phyloP scores from a whole-genome alignment of 176 grass and related monocot genomes.

The Aegilops umbellulata region DNA sequence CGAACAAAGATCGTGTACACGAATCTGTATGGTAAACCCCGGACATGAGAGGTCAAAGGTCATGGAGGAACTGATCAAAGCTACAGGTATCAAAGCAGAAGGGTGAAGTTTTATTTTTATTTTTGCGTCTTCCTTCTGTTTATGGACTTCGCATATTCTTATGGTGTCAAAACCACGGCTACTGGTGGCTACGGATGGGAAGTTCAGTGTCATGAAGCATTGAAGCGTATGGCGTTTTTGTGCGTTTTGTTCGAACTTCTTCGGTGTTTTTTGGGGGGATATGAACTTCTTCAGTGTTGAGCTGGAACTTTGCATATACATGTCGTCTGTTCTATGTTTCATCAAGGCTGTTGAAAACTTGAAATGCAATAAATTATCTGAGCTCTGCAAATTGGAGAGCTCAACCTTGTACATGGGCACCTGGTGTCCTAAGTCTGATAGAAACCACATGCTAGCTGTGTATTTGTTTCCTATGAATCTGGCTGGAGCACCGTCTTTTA shows the following conservation, averaged over 20 bases:
- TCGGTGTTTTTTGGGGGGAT: neutral
- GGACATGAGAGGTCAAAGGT: slow-evolving; percentile 16
- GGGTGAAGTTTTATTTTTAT: neutral
- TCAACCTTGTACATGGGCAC: neutral
- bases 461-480: neutral
- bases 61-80: neutral
- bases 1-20: slow-evolving; percentile 80
- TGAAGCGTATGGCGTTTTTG: neutral
- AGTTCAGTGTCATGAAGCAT: neutral
- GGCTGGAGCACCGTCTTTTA: neutral
- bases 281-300: neutral
- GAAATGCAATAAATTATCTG: slow-evolving; percentile 12
- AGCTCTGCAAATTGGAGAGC: neutral
- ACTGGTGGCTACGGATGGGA: neutral
- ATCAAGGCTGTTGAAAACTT: neutral
- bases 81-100: neutral
- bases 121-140: neutral
- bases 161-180: neutral
- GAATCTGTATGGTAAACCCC: slow-evolving; percentile 48
- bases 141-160: neutral
- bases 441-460: neutral
- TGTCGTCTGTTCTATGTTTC: neutral
- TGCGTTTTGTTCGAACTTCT: slow-evolving; percentile 22
- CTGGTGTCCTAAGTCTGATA: neutral
- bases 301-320: slow-evolving; percentile 15